These are phyloP conservation scores for Daldinia eschscholtzii DNA, from an alignment of 2,329 filamentous ascomycete genomes.

Conservation along the genomic window DNA sequence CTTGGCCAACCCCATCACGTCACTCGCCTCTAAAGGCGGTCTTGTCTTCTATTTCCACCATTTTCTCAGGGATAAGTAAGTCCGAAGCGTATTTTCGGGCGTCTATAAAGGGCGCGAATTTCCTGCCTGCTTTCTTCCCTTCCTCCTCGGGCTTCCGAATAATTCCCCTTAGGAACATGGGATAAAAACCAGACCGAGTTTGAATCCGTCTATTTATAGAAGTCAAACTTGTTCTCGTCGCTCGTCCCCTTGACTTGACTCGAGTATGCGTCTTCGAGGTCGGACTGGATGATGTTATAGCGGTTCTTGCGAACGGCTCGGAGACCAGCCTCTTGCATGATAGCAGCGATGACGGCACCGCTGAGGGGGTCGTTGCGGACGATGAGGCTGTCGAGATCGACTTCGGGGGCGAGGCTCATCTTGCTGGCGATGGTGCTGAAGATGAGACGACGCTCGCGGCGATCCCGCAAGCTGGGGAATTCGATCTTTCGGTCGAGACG, in stretches of 20 bases:
- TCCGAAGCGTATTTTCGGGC: background rate
- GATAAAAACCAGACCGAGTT: background rate
- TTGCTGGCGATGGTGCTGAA: conserved; percentile 97
- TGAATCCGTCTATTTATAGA: conserved; percentile 77
- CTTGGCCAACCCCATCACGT: conserved; percentile 11
- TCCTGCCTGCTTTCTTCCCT: background rate
- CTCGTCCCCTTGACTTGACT: conserved; percentile 88
- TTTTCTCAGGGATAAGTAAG: background rate
- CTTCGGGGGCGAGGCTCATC: conserved; percentile 97
- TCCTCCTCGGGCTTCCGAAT: background rate
- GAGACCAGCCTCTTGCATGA: conserved; percentile 98
- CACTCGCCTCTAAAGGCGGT: background rate
- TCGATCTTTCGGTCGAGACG: conserved; percentile 98
- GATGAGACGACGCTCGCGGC: conserved; percentile 94
- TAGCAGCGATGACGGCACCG: conserved; percentile 95
- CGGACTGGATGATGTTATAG: conserved; percentile 98
- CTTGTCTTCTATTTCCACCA: conserved; percentile 9
- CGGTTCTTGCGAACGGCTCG: conserved; percentile 96
- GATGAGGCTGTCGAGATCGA: conserved; percentile 95
- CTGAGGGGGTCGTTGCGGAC: conserved; percentile 96
- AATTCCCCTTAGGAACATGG: background rate
- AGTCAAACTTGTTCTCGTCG: conserved; percentile 84
- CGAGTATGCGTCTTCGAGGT: conserved; percentile 96
- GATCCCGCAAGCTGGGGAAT: conserved; percentile 94
- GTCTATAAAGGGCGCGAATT: background rate